Evolutionary conservation across 768 basidiomycete species (phyloP).

Genomic region (Lactarius vividus): DNA sequence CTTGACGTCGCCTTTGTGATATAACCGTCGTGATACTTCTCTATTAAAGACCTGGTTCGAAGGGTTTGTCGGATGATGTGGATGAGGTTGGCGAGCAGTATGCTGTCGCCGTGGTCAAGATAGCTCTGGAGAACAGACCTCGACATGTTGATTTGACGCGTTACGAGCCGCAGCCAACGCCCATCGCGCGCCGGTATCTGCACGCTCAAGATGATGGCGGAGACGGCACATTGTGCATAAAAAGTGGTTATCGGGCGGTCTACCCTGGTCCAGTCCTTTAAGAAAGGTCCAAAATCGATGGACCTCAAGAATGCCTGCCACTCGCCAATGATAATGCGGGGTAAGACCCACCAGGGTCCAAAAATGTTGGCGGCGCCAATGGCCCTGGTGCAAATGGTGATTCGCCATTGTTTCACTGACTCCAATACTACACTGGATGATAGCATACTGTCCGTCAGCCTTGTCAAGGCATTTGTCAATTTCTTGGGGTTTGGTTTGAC

Average conservation of each 20-base stretch:
- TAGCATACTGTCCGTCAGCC: constrained; percentile 16
- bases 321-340: not conserved
- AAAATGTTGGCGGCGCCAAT: constrained; percentile 5
- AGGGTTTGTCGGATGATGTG: constrained; percentile 1
- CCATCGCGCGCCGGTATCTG: not conserved
- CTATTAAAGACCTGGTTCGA: not conserved
- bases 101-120: not conserved
- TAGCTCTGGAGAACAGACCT: not conserved
- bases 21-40: not conserved
- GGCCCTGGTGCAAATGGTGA: constrained; percentile 13
- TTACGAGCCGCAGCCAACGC: not conserved
- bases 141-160: not conserved
- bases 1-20: not conserved
- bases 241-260: not conserved
- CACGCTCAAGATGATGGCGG: not conserved
- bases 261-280: not conserved
- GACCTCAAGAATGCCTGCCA: constrained; percentile 10
- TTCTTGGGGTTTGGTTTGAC: not conserved
- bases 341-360: constrained; percentile 12
- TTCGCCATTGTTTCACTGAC: constrained; percentile 12
- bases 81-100: not conserved
- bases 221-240: no score
- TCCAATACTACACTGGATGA: constrained; percentile 7
- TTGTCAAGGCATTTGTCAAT: not conserved
- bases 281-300: constrained; percentile 9